These are phyloP conservation scores for Agaricus subrufescens DNA, from an alignment of 768 basidiomycete genomes.

Conservation along the genomic window DNA sequence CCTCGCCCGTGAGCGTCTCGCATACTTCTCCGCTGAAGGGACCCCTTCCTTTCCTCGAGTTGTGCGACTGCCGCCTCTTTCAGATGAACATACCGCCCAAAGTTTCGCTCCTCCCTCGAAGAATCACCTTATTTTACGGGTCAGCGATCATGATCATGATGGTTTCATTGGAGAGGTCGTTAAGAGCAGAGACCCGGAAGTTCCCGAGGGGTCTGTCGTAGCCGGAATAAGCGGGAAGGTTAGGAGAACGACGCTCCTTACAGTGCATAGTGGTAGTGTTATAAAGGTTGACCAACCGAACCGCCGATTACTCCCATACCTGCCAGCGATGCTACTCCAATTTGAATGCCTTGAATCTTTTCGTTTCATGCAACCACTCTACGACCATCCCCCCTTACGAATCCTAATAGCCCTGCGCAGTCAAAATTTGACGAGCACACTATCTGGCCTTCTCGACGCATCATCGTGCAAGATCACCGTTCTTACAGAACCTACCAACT, in stretches of 20 bases:
- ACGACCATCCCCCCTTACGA: not conserved
- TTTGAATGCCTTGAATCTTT: not conserved
- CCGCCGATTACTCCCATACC: not conserved
- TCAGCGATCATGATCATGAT: not conserved
- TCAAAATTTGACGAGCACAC: not conserved
- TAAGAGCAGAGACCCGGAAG: not conserved
- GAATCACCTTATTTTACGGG: not conserved
- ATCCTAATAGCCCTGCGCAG: not conserved
- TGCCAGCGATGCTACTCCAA: not conserved
- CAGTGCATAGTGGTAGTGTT: not conserved
- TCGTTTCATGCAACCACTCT: not conserved
- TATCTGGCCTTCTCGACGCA: not conserved
- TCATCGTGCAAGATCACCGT: not conserved
- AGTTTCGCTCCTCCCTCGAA: not conserved
- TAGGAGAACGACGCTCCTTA: not conserved
- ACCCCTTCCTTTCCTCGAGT: not conserved
- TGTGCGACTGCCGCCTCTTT: not conserved
- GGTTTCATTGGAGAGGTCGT: not conserved
- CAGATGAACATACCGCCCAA: not conserved
- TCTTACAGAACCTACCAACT: not conserved
- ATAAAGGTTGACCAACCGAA: not conserved
- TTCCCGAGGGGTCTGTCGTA: not conserved
- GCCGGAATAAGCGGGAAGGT: not conserved
- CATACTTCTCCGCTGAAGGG: not conserved
- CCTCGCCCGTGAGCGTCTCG: slow-evolving; percentile 7